Evolutionary conservation across 1,139 yeast genomes (phyloP), one percentile per base, ranked within the genome.

Genomic region (Suhomyces atakaporum): DNA sequence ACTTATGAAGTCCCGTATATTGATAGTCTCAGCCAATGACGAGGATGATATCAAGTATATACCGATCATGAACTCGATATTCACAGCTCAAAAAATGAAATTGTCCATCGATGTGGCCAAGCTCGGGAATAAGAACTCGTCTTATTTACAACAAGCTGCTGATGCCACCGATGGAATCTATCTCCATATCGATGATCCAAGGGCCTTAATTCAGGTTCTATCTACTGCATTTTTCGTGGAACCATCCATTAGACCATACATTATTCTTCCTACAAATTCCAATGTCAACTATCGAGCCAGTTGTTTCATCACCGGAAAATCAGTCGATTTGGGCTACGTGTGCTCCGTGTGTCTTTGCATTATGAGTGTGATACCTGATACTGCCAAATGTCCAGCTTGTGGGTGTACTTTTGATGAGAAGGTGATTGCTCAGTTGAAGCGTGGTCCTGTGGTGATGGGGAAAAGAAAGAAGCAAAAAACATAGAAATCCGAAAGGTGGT

Each of bases 131-230:
- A 77, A 50, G 27, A 63, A 81, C 46, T 83, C 95, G 2, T 85
- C 95, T 1, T 90, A 89, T 53, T 62, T 94, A 39, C 98, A 94
- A 55, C 98, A 94, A 57, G 97, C 98, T 0, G 77, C 95, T 0
- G 98, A 94, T 63, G 92, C 96, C 10, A 92, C 98, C 0, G 79
- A 82, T 45, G 99, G 99, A 3, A 81, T 89, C 1, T 94, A 90
- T 54, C 69, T 90, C 47, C 83, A 77, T 43, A 74, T 90, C 19
- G 75, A 75, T n/a, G 78, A 83, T 38, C 86, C 94, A 1, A 66
- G 72, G 33, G 97, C 96, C 0, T 65, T 92, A 29, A 77, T 90
- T 3, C 97, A 90, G 54, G 66, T 69, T 7, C 54, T 70, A 25
- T 53, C 67, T 42, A 79, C 84, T 8, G 89, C 94, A 3, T 79